phyloP scores from a whole-genome alignment of 345 rosid species.

The Noccaea bulbosa region DNA sequence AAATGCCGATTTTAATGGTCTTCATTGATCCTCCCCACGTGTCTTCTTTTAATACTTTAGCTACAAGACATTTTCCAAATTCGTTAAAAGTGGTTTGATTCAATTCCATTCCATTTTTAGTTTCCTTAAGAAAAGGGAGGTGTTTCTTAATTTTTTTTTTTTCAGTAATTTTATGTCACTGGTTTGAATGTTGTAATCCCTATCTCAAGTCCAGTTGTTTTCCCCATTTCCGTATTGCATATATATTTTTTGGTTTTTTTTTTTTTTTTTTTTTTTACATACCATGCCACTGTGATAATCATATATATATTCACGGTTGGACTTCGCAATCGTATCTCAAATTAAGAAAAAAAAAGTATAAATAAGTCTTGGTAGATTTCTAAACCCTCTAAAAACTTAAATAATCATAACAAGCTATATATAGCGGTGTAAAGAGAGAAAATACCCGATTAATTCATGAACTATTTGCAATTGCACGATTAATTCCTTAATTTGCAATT shows the following conservation, averaged over 20 bases:
- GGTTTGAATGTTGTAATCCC: too few relatives aligned
- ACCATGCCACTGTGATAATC: too few relatives aligned
- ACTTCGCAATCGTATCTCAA: not conserved
- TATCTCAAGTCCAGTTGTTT: not conserved
- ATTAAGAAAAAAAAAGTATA: not conserved
- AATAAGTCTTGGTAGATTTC: not conserved
- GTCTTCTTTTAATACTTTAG: conserved; percentile 19
- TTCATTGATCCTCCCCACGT: conserved; percentile 39
- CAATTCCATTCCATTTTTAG: not conserved
- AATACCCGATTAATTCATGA: too few relatives aligned
- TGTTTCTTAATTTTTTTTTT: not conserved
- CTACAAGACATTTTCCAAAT: not conserved
- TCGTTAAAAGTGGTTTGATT: not conserved
- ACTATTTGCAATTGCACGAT: too few relatives aligned
- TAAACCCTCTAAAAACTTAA: not conserved
- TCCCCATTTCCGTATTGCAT: not conserved
- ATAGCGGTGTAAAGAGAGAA: not conserved
- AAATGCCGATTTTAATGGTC: conserved; percentile 26
- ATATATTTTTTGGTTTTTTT: too few relatives aligned
- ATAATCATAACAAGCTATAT: not conserved
- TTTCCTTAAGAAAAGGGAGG: not conserved
- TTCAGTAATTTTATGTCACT: too few relatives aligned
- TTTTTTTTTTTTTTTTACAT: too few relatives aligned
- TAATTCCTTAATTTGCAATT: too few relatives aligned
- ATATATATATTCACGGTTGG: not conserved